phyloP scores from a whole-genome alignment of 2,329 filamentous ascomycete species.

The Colletotrichum falcatum region DNA sequence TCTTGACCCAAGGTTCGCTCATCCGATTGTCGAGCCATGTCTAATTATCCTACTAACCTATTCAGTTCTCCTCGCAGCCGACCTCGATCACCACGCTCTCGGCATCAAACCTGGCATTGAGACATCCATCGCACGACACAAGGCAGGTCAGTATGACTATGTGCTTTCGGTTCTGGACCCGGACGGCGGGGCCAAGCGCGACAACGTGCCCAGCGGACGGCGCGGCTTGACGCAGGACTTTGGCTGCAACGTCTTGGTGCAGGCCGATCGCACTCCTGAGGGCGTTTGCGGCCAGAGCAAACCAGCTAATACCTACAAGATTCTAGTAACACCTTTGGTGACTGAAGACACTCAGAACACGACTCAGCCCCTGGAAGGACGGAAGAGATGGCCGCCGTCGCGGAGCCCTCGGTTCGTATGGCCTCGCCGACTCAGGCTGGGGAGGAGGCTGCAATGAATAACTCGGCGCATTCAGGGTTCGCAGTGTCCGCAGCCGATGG shows the following conservation, averaged over 20 bases:
- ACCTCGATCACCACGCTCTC: constrained; percentile 14
- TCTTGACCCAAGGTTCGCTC: constrained; percentile 30
- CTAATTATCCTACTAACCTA: constrained; percentile 15
- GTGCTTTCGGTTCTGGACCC: constrained; percentile 55
- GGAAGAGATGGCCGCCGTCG: constrained; percentile 33
- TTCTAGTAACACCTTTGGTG: constrained; percentile 61
- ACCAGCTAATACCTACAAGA: constrained; percentile 55
- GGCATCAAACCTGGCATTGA: not conserved
- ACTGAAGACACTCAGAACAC: constrained; percentile 11
- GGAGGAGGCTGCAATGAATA: constrained; percentile 9
- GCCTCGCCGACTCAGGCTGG: constrained; percentile 9
- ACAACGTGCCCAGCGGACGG: not conserved
- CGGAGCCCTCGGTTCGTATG: constrained; percentile 22
- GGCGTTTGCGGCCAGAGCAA: constrained; percentile 42
- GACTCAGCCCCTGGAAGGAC: not conserved
- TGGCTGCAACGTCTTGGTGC: constrained; percentile 65
- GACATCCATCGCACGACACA: constrained; percentile 53
- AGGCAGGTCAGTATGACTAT: constrained; percentile 64
- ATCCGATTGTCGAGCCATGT: not conserved
- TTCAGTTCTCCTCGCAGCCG: constrained; percentile 16
- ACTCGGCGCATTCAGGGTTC: constrained; percentile 8
- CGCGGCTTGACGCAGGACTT: constrained; percentile 53
- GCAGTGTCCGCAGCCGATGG: not conserved
- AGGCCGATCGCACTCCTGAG: constrained; percentile 47
- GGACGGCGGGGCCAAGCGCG: constrained; percentile 40